phyloP scores from a whole-genome alignment of 2,329 filamentous ascomycete genomes.

The Claviceps pazoutovae region DNA sequence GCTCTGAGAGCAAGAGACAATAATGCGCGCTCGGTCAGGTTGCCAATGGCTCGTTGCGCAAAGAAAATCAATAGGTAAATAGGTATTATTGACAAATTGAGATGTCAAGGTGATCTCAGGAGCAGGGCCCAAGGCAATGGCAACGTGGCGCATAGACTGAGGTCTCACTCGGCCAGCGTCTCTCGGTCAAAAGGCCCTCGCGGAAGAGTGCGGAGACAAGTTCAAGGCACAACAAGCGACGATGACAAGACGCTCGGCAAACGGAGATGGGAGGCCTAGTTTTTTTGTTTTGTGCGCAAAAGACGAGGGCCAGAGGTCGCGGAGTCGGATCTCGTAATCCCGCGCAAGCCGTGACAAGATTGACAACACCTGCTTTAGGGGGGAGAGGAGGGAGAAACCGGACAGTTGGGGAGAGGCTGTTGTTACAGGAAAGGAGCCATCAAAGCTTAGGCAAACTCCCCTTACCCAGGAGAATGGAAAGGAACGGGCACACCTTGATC shows the following conservation, averaged over 20 bases:
- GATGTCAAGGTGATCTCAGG: neutral
- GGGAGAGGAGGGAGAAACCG: constrained; percentile 20
- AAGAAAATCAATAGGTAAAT: neutral
- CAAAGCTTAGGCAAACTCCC: constrained; percentile 26
- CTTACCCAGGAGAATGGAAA: constrained; percentile 28
- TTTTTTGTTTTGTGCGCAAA: neutral
- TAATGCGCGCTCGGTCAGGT: neutral
- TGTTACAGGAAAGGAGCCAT: constrained; percentile 25
- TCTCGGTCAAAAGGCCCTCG: constrained; percentile 1
- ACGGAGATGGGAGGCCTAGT: neutral
- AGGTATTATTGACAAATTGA: neutral
- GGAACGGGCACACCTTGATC: constrained; percentile 18
- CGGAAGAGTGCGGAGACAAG: neutral
- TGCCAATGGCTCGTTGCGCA: neutral
- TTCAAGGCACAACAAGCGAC: neutral
- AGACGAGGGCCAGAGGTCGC: neutral
- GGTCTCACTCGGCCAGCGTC: constrained; percentile 1
- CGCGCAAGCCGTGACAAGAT: constrained; percentile 18
- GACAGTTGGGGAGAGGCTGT: constrained; percentile 25
- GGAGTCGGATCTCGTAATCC: constrained; percentile 10
- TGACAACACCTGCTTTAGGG: constrained; percentile 16
- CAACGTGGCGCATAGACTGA: constrained; percentile 5
- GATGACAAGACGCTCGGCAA: constrained; percentile 2
- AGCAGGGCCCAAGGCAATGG: constrained; percentile 1
- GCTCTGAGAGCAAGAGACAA: neutral